phyloP scores from a whole-genome alignment of 192 early-diverging fungal genomes.

The Mortierella antarctica region DNA sequence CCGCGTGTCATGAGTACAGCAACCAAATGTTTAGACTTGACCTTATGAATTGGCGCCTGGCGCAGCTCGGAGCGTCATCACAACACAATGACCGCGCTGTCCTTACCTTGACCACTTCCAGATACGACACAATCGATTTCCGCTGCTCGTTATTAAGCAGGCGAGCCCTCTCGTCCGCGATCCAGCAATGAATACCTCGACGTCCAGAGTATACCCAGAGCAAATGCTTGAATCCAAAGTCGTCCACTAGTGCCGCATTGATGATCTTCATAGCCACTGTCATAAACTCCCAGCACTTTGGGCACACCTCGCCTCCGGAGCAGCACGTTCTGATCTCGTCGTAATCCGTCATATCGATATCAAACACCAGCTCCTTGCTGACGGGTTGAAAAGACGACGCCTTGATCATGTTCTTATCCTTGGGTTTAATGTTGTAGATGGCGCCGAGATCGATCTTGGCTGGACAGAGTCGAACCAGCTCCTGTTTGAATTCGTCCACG shows the following conservation, averaged over 20 bases:
- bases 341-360: conserved; percentile 99
- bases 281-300: conserved; percentile 96
- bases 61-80: neutral
- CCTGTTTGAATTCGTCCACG: conserved; percentile 76
- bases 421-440: conserved; percentile 86
- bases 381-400: conserved; percentile 80
- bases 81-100: neutral
- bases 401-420: conserved; percentile 80
- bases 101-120: conserved; percentile 77
- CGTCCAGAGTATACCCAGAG: conserved; percentile 97
- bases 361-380: conserved; percentile 94
- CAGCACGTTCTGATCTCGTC: conserved; percentile 98
- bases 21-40: neutral
- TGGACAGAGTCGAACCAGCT: conserved; percentile 81
- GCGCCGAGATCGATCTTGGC: conserved; percentile 98
- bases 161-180: conserved; percentile 90
- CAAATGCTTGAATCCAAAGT: conserved; percentile 95
- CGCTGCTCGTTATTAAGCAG: conserved; percentile 80
- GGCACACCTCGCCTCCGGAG: conserved; percentile 87
- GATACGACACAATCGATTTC: conserved; percentile 84
- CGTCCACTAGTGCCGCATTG: conserved; percentile 81
- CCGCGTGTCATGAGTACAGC: neutral
- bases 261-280: conserved; percentile 89
- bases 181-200: conserved; percentile 99
- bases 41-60: neutral